Conservation (phyloP, 2,329 filamentous ascomycete species). For the Daldinia sp. region DNA sequence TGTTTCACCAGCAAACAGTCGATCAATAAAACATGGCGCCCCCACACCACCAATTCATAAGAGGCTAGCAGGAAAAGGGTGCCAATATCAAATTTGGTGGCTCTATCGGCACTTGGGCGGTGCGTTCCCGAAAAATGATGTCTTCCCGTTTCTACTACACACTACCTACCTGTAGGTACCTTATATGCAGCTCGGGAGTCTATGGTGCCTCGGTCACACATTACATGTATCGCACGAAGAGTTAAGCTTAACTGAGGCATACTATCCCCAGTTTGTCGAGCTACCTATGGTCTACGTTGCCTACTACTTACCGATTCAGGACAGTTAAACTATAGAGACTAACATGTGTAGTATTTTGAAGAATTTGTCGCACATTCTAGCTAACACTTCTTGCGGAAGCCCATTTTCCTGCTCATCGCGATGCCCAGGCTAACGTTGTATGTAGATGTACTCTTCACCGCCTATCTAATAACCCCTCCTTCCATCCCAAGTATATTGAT, state of each 20-base stretch:
- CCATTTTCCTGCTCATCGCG: conserved; percentile 34
- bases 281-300: neutral
- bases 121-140: conserved; percentile 20
- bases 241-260: conserved; percentile 31
- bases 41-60: conserved; percentile 42
- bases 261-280: conserved; percentile 19
- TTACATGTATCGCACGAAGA: conserved; percentile 9
- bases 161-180: too few relatives aligned
- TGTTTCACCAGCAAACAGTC: conserved; percentile 39
- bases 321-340: neutral
- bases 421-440: neutral
- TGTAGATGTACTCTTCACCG: conserved; percentile 21
- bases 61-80: conserved; percentile 37
- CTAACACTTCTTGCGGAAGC: conserved; percentile 12
- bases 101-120: conserved; percentile 49
- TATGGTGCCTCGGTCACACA: conserved; percentile 11
- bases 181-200: too few relatives aligned
- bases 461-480: conserved; percentile 16
- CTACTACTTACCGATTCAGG: conserved; percentile 12
- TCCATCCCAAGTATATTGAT: conserved; percentile 26
- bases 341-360: neutral
- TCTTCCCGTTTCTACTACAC: conserved; percentile 18
- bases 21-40: conserved; percentile 42
- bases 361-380: neutral
- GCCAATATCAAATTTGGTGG: conserved; percentile 40